These are phyloP conservation scores for Hyphopichia wangnamkhiaoensis DNA, from an alignment of 1,139 yeast genomes.

Conservation along the genomic window DNA sequence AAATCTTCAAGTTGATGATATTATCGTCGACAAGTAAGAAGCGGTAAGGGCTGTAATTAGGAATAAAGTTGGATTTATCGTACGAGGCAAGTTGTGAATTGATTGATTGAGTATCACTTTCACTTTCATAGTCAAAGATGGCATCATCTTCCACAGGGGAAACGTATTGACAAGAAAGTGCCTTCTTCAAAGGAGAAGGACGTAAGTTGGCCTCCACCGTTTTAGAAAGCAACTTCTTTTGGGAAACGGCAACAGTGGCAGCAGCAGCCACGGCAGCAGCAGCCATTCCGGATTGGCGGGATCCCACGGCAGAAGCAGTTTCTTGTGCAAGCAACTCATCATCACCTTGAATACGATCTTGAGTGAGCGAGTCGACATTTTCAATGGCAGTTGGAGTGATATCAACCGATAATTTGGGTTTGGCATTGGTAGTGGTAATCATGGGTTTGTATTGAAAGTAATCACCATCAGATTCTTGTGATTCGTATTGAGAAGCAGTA, in stretches of 20 bases:
- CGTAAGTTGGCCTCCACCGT: neutral
- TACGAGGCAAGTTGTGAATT: constrained; percentile 3
- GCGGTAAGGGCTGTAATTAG: constrained; percentile 24
- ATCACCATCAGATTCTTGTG: neutral
- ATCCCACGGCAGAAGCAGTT: neutral
- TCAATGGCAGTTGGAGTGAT: neutral
- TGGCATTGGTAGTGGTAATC: neutral
- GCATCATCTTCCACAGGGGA: constrained; percentile 1
- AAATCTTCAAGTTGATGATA: constrained; percentile 40
- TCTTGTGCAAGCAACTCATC: neutral
- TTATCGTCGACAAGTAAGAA: constrained; percentile 49
- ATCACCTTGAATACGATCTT: neutral
- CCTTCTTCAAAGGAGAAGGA: constrained; percentile 1
- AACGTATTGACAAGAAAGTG: neutral
- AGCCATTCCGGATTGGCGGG: neutral
- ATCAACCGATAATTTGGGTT: no score
- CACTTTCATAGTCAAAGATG: neutral
- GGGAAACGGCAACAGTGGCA: neutral
- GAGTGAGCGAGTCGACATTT: neutral
- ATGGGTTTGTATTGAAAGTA: neutral
- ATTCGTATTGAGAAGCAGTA: neutral
- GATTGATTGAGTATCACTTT: neutral
- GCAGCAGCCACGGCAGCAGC: neutral
- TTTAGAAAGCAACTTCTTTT: neutral
- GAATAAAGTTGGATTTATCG: constrained; percentile 10